These are phyloP conservation scores for Dentipellis fragilis DNA, from an alignment of 768 basidiomycete species.

Conservation along the genomic window DNA sequence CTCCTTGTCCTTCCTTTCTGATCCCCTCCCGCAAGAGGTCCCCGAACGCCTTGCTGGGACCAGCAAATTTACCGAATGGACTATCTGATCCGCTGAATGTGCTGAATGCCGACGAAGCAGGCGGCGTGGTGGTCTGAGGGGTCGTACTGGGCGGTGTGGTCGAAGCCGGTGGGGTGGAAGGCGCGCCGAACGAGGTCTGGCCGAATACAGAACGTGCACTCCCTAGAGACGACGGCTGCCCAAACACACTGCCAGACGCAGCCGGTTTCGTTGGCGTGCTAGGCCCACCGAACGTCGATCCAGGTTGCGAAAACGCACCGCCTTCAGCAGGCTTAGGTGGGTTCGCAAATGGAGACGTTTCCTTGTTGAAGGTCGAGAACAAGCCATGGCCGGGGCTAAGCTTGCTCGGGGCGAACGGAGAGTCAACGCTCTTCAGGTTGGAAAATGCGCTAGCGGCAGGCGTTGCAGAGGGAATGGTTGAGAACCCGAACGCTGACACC, in stretches of 20 bases:
- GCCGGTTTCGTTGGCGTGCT: constrained; percentile 11
- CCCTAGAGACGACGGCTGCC: constrained; percentile 18
- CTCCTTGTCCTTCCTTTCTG: constrained; percentile 3
- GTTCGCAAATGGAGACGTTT: constrained; percentile 17
- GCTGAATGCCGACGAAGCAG: constrained; percentile 30
- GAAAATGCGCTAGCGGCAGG: constrained; percentile 10
- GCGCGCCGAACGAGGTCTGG: constrained; percentile 20
- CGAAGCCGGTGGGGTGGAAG: constrained; percentile 2
- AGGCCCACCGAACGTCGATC: constrained; percentile 7
- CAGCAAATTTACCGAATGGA: constrained; percentile 32
- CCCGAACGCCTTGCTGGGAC: constrained; percentile 39
- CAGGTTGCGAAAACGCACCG: constrained; percentile 5
- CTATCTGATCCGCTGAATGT: constrained; percentile 21
- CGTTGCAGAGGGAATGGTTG: background rate
- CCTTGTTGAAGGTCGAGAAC: constrained; percentile 11
- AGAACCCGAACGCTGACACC: background rate
- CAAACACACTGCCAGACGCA: constrained; percentile 25
- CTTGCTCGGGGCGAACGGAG: constrained; percentile 24
- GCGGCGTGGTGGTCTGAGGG: constrained; percentile 16
- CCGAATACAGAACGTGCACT: constrained; percentile 30
- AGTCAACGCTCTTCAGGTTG: constrained; percentile 6
- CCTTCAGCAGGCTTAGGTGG: constrained; percentile 7
- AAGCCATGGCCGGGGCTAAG: constrained; percentile 12
- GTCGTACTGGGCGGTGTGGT: constrained; percentile 13
- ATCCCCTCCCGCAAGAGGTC: constrained; percentile 42